Percentiles rank a stretch among this genome's conserved stretches.
Evolutionary conservation across 2,329 filamentous ascomycete genomes (phyloP).

Genomic region (Neurospora sp.): DNA sequence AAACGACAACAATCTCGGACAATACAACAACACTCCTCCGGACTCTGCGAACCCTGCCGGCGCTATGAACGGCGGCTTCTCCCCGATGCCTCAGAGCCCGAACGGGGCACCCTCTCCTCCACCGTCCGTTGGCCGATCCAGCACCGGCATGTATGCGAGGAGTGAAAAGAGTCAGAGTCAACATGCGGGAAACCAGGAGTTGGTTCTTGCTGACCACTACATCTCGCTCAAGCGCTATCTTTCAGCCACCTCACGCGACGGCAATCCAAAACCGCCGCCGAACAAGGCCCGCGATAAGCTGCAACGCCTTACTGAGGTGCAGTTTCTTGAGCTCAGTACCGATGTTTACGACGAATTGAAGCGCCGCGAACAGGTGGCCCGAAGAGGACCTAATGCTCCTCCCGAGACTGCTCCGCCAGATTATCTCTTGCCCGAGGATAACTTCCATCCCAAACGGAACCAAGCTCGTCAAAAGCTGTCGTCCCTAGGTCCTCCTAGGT

Average conservation of each 20-base stretch:
- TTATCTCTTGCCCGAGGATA: slow-evolving; percentile 73
- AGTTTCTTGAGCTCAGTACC: slow-evolving; percentile 95
- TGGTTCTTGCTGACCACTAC: slow-evolving; percentile 70
- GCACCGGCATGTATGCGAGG: slow-evolving; percentile 65
- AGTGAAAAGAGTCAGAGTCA: slow-evolving; percentile 50
- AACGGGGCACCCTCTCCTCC: slow-evolving; percentile 67
- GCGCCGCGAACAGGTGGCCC: slow-evolving; percentile 63
- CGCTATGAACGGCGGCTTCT: slow-evolving; percentile 50
- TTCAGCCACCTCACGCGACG: slow-evolving; percentile 59
- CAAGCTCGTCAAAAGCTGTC: slow-evolving; percentile 94
- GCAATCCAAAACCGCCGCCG: slow-evolving; percentile 61
- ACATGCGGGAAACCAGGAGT: slow-evolving; percentile 49
- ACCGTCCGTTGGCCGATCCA: slow-evolving; percentile 77
- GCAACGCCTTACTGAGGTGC: slow-evolving; percentile 75
- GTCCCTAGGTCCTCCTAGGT: slow-evolving; percentile 75
- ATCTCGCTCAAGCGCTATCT: slow-evolving; percentile 67
- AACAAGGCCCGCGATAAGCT: slow-evolving; percentile 94
- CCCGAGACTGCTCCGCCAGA: slow-evolving; percentile 48
- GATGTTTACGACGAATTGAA: slow-evolving; percentile 95
- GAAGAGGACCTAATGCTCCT: slow-evolving; percentile 41
- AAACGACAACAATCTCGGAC: slow-evolving; percentile 42
- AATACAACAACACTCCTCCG: slow-evolving; percentile 60
- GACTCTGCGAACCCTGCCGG: slow-evolving; percentile 53
- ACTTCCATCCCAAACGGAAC: slow-evolving; percentile 94
- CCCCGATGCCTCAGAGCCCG: slow-evolving; percentile 43